phyloP scores from a whole-genome alignment of 2,329 filamentous ascomycete genomes.

The Colletotrichum tropicicola region DNA sequence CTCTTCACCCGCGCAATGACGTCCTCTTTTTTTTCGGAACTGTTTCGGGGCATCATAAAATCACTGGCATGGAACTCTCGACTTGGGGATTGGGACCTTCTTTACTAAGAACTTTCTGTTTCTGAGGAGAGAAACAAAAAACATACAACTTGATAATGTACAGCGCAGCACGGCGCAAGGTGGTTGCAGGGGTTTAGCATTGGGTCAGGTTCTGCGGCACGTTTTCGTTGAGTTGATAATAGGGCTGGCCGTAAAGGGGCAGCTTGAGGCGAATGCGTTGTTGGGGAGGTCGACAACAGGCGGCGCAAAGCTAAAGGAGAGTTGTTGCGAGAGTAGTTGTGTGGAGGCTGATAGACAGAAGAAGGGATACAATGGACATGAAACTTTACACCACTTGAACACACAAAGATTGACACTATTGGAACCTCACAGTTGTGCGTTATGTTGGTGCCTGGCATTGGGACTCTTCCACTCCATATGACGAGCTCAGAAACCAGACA shows the following conservation, averaged over 20 bases:
- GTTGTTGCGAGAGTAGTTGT: slow-evolving; percentile 23
- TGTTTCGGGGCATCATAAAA: slow-evolving; percentile 26
- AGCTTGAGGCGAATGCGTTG: slow-evolving; percentile 25
- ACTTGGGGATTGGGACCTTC: slow-evolving; percentile 28
- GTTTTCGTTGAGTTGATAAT: slow-evolving; percentile 33
- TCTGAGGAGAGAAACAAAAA: slow-evolving; percentile 30
- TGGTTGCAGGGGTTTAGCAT: slow-evolving; percentile 47
- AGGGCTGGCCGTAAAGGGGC: slow-evolving; percentile 21
- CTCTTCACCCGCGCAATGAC: slow-evolving; percentile 30
- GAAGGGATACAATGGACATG: slow-evolving; percentile 30
- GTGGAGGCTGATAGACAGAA: slow-evolving; percentile 29
- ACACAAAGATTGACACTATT: not conserved
- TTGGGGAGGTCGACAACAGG: slow-evolving; percentile 4
- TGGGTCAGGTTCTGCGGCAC: slow-evolving; percentile 41
- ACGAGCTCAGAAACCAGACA: no score
- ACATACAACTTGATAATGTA: slow-evolving; percentile 41
- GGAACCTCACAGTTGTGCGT: no score
- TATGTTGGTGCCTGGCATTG: not conserved
- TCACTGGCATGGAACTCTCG: slow-evolving; percentile 33
- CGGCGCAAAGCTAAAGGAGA: not conserved
- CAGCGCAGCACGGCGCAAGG: slow-evolving; percentile 50
- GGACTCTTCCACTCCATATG: no score
- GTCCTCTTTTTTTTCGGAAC: slow-evolving; percentile 16
- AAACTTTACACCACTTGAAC: slow-evolving; percentile 25
- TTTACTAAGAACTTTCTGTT: slow-evolving; percentile 22